Percentiles rank a stretch among this genome's conserved stretches.
Evolutionary conservation across 768 basidiomycete genomes (phyloP).

Genomic region (Russula virescens): DNA sequence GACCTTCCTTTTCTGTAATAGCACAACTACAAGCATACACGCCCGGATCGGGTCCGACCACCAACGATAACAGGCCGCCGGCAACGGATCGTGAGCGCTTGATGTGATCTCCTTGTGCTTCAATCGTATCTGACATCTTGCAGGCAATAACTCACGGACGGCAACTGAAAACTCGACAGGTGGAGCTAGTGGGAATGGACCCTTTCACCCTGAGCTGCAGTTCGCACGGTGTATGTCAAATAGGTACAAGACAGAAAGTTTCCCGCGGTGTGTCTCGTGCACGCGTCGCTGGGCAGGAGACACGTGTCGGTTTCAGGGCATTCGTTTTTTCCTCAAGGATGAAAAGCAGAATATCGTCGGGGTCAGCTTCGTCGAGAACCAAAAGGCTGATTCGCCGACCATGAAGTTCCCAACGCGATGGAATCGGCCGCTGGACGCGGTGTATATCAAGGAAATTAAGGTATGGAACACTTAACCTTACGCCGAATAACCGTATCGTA

Average conservation of each 20-base stretch:
- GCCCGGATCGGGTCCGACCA: slow-evolving; percentile 5
- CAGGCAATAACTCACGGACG: slow-evolving; percentile 29
- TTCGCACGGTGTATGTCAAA: slow-evolving; percentile 82
- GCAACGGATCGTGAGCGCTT: slow-evolving; percentile 18
- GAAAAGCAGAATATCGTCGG: slow-evolving; percentile 51
- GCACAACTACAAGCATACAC: slow-evolving; percentile 34
- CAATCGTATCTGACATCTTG: slow-evolving; percentile 5
- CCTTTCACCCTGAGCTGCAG: slow-evolving; percentile 61
- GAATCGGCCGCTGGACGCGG: slow-evolving; percentile 51
- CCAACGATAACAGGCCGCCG: slow-evolving; percentile 3
- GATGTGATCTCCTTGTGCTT: not conserved
- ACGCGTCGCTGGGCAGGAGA: slow-evolving; percentile 85
- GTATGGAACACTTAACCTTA: slow-evolving; percentile 33
- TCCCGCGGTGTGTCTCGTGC: slow-evolving; percentile 79
- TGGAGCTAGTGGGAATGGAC: slow-evolving; percentile 28
- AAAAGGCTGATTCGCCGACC: slow-evolving; percentile 48
- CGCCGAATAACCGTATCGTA: not conserved
- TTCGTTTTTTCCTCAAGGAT: slow-evolving; percentile 71
- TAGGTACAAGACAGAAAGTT: slow-evolving; percentile 62
- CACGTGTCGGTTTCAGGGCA: slow-evolving; percentile 82
- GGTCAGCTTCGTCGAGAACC: slow-evolving; percentile 63
- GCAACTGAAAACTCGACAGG: slow-evolving; percentile 30
- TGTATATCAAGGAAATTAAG: slow-evolving; percentile 56
- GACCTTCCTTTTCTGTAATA: slow-evolving; percentile 27
- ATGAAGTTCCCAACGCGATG: slow-evolving; percentile 63